These are phyloP conservation scores for Kuraishia capsulata DNA, from an alignment of 805 yeast species.

Conservation along the genomic window DNA sequence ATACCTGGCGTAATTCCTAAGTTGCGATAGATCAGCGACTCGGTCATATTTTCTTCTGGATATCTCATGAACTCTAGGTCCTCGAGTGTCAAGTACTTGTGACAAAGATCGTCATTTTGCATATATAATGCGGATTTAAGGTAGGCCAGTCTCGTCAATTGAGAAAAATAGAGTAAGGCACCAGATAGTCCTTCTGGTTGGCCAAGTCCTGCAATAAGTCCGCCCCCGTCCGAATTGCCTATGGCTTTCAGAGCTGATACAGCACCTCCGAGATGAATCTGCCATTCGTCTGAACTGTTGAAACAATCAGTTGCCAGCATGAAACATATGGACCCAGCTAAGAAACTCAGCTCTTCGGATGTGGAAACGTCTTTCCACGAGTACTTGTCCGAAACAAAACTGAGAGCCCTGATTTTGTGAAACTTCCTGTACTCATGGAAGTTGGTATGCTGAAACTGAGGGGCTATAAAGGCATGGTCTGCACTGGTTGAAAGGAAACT, in stretches of 20 bases:
- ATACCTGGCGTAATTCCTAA: not conserved
- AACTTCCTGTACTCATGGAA: not conserved
- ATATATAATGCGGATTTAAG: not conserved
- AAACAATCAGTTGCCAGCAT: not conserved
- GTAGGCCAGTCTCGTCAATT: not conserved
- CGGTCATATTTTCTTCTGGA: not conserved
- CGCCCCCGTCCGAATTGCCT: not conserved
- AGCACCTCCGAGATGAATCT: not conserved
- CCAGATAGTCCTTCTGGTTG: not conserved
- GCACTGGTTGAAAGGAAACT: not conserved
- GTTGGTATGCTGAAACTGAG: not conserved
- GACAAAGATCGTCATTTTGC: not conserved
- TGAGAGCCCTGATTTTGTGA: not conserved
- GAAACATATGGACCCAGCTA: not conserved
- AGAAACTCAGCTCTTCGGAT: not conserved
- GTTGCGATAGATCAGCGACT: not conserved
- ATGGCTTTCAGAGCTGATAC: not conserved
- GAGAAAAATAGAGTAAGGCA: not conserved
- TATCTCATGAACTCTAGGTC: not conserved
- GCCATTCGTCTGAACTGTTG: not conserved
- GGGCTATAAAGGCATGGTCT: not conserved
- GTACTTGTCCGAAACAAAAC: not conserved
- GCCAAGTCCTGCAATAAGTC: not conserved
- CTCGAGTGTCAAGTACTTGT: not conserved
- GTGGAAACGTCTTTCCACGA: not conserved